Evolutionary conservation across 2,329 filamentous ascomycete genomes (phyloP).

Genomic region (Trichoderma semiorbis): DNA sequence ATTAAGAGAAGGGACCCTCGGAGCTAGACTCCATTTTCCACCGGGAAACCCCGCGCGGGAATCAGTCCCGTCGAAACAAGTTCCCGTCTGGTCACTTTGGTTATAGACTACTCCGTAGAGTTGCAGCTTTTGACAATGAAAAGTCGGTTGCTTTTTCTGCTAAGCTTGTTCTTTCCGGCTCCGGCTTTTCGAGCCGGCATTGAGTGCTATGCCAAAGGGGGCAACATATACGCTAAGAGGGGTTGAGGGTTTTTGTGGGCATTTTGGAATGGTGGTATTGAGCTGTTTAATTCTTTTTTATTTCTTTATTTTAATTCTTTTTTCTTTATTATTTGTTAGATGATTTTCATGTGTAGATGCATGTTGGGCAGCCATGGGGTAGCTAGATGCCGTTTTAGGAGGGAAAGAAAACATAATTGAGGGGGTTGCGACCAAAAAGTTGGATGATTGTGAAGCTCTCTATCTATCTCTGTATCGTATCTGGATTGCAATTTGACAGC

Average conservation of each 20-base stretch:
- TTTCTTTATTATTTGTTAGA: background rate
- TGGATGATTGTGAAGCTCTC: background rate
- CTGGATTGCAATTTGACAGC: background rate
- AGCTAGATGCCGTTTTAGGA: background rate
- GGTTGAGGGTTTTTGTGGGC: background rate
- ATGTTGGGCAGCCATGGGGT: slow-evolving; percentile 3
- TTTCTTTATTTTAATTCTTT: too few relatives aligned
- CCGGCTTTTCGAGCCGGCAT: background rate
- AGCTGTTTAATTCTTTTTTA: background rate
- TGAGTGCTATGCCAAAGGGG: background rate
- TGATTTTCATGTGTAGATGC: background rate
- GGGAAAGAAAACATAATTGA: background rate
- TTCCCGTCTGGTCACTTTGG: background rate
- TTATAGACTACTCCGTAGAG: background rate
- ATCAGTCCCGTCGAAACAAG: background rate
- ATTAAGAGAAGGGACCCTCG: too few relatives aligned
- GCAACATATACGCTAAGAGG: background rate
- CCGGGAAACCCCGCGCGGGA: background rate
- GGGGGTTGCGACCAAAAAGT: background rate
- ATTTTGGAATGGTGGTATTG: background rate
- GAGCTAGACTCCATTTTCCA: background rate
- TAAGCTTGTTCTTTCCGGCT: background rate
- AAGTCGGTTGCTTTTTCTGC: background rate
- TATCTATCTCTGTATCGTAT: background rate
- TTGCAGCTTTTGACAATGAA: background rate